These are phyloP conservation scores for Cucumis variabilis DNA, from an alignment of 331 rosid genomes.

Conservation along the genomic window DNA sequence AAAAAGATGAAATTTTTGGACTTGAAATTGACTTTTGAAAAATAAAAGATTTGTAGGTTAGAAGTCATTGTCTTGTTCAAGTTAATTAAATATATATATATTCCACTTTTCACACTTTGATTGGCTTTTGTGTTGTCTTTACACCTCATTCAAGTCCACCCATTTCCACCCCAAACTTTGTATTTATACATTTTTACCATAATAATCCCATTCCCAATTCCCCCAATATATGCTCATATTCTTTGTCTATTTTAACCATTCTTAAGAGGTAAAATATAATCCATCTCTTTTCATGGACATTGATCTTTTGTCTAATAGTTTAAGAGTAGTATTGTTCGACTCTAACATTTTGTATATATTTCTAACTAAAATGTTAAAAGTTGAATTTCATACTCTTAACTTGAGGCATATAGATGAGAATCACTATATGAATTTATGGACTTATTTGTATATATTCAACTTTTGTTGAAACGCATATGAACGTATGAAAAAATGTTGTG, in stretches of 20 bases:
- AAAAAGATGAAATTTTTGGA: neutral
- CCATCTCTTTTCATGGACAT: neutral
- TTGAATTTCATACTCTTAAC: no score
- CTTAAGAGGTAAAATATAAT: no score
- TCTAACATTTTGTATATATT: no score
- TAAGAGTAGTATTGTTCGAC: no score
- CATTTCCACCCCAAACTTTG: neutral
- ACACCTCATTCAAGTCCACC: conserved; percentile 53
- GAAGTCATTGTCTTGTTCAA: conserved; percentile 51
- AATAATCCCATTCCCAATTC: neutral
- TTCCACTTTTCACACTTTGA: conserved; percentile 36
- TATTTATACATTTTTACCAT: neutral
- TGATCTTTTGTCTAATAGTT: neutral
- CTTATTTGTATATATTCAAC: no score
- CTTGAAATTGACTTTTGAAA: conserved; percentile 20
- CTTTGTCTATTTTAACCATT: neutral
- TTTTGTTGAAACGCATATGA: no score
- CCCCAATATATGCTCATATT: neutral
- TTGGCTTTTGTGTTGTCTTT: conserved; percentile 35
- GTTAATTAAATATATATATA: conserved; percentile 36
- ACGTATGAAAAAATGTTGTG: no score
- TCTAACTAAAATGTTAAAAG: no score
- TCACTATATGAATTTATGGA: no score
- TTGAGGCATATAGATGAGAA: no score
- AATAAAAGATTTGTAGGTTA: conserved; percentile 38